Conservation (phyloP, 139 green algal genomes). For the Desmodesmus armatus region DNA sequence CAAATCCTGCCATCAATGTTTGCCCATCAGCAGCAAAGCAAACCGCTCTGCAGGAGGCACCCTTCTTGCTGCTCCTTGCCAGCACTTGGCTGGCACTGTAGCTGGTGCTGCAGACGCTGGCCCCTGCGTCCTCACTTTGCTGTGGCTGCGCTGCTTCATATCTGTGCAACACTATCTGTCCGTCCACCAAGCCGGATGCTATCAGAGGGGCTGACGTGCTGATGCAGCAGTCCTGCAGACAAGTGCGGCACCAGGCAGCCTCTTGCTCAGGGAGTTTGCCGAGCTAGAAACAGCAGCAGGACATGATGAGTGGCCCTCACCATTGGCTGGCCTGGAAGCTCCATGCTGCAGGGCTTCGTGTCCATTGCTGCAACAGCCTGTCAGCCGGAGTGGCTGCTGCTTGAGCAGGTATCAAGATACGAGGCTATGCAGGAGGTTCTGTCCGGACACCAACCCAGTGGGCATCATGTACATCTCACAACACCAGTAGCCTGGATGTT, state of each 20-base stretch:
- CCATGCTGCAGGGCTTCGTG: slow-evolving; percentile 12
- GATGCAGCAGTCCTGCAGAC: slow-evolving; percentile 51
- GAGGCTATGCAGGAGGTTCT: no score
- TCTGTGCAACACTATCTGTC: slow-evolving; percentile 56
- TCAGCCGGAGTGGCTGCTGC: no score
- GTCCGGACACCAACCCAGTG: no score
- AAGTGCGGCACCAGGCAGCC: background rate
- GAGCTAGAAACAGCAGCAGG: background rate
- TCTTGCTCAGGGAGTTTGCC: background rate
- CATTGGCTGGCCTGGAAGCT: slow-evolving; percentile 62
- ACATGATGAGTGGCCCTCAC: slow-evolving; percentile 41
- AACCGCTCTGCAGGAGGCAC: slow-evolving; percentile 36
- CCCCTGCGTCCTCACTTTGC: background rate
- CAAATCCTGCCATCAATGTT: slow-evolving; percentile 37
- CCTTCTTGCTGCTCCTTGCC: slow-evolving; percentile 26
- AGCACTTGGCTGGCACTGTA: slow-evolving; percentile 1
- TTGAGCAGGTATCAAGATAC: no score
- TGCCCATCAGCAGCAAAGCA: slow-evolving; percentile 19
- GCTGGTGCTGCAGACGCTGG: slow-evolving; percentile 10
- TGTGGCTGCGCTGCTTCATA: slow-evolving; percentile 16
- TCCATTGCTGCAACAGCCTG: background rate
- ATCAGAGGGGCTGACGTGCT: slow-evolving; percentile 60
- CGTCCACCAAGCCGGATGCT: slow-evolving; percentile 67
- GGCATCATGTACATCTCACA: no score
- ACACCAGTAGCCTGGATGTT: no score